phyloP scores from a whole-genome alignment of 2,329 filamentous ascomycete genomes.

The Fusarium virguliforme region DNA sequence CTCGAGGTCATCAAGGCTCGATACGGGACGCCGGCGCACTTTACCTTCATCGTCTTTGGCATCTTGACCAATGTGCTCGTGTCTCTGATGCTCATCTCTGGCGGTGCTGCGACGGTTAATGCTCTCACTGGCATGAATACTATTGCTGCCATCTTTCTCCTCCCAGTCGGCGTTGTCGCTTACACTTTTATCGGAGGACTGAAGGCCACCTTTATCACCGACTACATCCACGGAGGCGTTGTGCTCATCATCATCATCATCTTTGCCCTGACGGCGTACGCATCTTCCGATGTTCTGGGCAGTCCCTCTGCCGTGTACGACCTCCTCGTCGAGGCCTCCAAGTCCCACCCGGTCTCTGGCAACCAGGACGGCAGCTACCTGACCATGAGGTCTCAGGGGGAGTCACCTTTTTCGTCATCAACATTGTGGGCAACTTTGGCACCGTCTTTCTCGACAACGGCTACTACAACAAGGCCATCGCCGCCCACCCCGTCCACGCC shows the following conservation, averaged over 20 bases:
- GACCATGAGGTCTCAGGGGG: constrained; percentile 81
- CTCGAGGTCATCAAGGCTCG: constrained; percentile 86
- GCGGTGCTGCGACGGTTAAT: constrained; percentile 74
- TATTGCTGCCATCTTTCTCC: constrained; percentile 86
- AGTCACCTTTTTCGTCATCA: constrained; percentile 91
- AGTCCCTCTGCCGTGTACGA: constrained; percentile 85
- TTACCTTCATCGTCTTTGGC: constrained; percentile 85
- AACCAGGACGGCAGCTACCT: constrained; percentile 87
- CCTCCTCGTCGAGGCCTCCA: constrained; percentile 77
- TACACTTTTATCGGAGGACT: constrained; percentile 85
- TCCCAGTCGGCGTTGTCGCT: constrained; percentile 80
- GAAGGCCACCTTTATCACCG: constrained; percentile 88
- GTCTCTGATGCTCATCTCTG: constrained; percentile 88
- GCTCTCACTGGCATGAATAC: constrained; percentile 65
- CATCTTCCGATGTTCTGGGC: constrained; percentile 79
- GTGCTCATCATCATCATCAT: constrained; percentile 87
- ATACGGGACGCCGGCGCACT: constrained; percentile 80
- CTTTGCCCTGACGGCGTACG: constrained; percentile 86
- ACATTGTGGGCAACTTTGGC: constrained; percentile 85
- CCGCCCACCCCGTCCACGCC: constrained; percentile 86
- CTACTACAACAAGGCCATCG: constrained; percentile 97
- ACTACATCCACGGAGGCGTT: constrained; percentile 87
- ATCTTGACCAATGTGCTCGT: constrained; percentile 89
- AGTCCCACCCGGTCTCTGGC: constrained; percentile 80
- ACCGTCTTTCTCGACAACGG: constrained; percentile 90